phyloP scores from a whole-genome alignment of 139 green algal species.

The Asterochloris erici region DNA sequence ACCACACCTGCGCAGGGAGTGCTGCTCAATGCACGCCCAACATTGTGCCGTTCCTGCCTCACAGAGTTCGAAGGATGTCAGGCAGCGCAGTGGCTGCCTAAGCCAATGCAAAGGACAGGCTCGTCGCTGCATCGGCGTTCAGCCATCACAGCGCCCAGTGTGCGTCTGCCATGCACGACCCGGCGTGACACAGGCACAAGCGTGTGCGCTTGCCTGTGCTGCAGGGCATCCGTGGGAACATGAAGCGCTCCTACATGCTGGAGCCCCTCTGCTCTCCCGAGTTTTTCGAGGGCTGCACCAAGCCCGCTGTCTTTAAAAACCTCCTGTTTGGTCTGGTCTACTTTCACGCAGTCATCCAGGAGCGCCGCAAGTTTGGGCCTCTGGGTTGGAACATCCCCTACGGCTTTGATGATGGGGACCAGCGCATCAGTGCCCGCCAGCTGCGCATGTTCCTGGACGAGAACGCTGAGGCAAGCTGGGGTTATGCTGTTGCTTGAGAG shows the following conservation, averaged over 20 bases:
- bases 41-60: background rate
- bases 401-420: constrained; percentile 68
- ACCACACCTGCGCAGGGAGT: too few relatives aligned
- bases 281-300: constrained; percentile 54
- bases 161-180: too few relatives aligned
- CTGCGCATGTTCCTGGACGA: constrained; percentile 71
- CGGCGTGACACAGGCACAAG: background rate
- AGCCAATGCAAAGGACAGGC: too few relatives aligned
- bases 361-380: constrained; percentile 59
- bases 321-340: constrained; percentile 38
- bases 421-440: constrained; percentile 65
- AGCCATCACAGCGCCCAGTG: too few relatives aligned
- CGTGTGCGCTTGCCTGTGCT: background rate
- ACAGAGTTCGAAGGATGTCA: too few relatives aligned
- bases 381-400: constrained; percentile 71
- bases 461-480: constrained; percentile 19
- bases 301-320: constrained; percentile 33
- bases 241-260: constrained; percentile 56
- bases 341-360: constrained; percentile 43
- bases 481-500: background rate
- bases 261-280: constrained; percentile 50
- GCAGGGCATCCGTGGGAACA: constrained; percentile 60
- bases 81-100: too few relatives aligned
- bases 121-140: too few relatives aligned
- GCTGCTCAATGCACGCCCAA: background rate